Conservation (phyloP, 148 eudicot genomes). For the Spergularia marina region DNA sequence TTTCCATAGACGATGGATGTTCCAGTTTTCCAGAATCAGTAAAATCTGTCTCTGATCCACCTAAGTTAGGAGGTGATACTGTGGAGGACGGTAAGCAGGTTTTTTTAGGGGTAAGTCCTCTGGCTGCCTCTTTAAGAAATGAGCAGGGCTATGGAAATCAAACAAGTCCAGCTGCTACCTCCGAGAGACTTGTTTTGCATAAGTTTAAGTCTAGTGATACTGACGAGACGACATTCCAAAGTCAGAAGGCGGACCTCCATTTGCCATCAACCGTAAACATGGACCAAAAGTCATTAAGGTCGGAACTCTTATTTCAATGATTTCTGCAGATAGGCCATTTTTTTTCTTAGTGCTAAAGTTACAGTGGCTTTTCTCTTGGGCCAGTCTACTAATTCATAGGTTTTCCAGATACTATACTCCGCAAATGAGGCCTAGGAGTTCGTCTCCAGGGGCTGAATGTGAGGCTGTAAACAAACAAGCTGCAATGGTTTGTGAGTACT, state of each 20-base stretch:
- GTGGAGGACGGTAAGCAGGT: conserved; percentile 1
- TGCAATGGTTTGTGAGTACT: conserved; percentile 63
- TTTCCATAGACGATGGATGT: conserved; percentile 18
- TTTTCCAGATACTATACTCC: conserved; percentile 58
- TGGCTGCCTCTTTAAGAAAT: conserved; percentile 5
- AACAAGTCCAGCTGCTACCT: conserved; percentile 22
- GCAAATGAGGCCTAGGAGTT: conserved; percentile 53
- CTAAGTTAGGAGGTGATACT: conserved; percentile 1
- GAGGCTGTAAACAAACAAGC: conserved; percentile 54
- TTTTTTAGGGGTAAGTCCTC: background rate
- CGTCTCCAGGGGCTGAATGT: conserved; percentile 41
- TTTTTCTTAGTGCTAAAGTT: conserved; percentile 14
- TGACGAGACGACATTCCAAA: conserved; percentile 21
- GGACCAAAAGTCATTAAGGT: conserved; percentile 51
- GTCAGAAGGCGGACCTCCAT: conserved; percentile 33
- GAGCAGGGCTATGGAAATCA: conserved; percentile 11
- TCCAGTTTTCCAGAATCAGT: conserved; percentile 22
- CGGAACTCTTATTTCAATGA: conserved; percentile 18
- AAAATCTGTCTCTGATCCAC: conserved; percentile 11
- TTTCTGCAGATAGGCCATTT: conserved; percentile 12
- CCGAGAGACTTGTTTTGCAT: conserved; percentile 18
- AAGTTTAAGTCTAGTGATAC: conserved; percentile 27
- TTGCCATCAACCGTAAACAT: conserved; percentile 35
- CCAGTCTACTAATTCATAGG: conserved; percentile 32
- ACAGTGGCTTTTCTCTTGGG: conserved; percentile 19